Evolutionary conservation across 2,329 filamentous ascomycete species (phyloP).

Genomic region (Talaromyces funiculosus): DNA sequence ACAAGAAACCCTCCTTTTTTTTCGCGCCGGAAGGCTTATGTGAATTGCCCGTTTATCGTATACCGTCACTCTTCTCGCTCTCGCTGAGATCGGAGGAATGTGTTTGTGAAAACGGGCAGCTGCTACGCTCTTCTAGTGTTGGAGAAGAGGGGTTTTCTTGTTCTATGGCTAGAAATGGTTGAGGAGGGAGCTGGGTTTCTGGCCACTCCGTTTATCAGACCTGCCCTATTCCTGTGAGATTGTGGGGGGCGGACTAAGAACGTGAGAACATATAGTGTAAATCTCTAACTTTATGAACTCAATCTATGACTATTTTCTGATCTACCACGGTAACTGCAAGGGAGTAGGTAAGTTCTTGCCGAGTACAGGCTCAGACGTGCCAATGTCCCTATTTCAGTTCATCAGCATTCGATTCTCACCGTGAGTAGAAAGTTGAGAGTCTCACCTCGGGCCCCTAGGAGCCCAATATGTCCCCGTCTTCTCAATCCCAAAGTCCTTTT

Average conservation of each 20-base stretch:
- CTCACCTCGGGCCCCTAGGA: constrained; percentile 60
- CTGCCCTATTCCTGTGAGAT: constrained; percentile 43
- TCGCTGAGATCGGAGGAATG: neutral
- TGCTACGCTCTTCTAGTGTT: neutral
- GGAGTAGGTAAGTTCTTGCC: constrained; percentile 59
- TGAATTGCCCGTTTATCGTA: constrained; percentile 1
- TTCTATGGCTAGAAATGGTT: constrained; percentile 21
- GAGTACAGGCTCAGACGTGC: constrained; percentile 59
- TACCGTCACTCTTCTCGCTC: neutral
- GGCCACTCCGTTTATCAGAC: constrained; percentile 48
- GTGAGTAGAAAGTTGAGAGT: constrained; percentile 14
- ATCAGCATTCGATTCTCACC: neutral
- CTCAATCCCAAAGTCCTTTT: constrained; percentile 54
- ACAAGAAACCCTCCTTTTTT: neutral
- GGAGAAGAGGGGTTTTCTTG: neutral
- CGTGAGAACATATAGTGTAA: constrained; percentile 42
- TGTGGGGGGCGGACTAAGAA: constrained; percentile 54
- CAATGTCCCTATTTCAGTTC: constrained; percentile 53
- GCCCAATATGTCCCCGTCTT: constrained; percentile 70
- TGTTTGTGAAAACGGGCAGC: constrained; percentile 6
- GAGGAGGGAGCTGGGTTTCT: constrained; percentile 20
- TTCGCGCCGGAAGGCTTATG: neutral
- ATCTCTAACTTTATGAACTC: neutral
- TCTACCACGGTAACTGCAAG: constrained; percentile 61
- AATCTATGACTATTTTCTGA: neutral